phyloP scores from a whole-genome alignment of 2,329 filamentous ascomycete species.

The Nigrograna mackinnonii region DNA sequence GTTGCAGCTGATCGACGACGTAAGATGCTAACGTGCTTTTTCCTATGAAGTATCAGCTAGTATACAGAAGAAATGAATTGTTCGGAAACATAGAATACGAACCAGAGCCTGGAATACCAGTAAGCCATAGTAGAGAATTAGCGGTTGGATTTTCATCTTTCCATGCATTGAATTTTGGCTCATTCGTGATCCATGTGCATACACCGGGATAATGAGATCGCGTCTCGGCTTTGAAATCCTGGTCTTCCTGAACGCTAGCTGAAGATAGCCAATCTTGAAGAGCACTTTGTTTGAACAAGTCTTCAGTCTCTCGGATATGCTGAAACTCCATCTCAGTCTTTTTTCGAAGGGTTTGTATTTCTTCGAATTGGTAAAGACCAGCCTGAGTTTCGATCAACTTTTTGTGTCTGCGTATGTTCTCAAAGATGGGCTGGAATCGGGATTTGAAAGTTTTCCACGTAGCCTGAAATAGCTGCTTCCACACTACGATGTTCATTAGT shows the following conservation, averaged over 20 bases:
- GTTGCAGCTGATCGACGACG: not conserved
- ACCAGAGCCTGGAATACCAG: slow-evolving; percentile 47
- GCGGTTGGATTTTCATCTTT: slow-evolving; percentile 11
- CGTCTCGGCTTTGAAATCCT: too few species aligned
- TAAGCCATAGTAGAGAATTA: slow-evolving; percentile 40
- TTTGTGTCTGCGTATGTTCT: slow-evolving; percentile 15
- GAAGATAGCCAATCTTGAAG: slow-evolving; percentile 7
- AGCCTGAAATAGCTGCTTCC: slow-evolving; percentile 26
- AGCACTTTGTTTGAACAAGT: not conserved
- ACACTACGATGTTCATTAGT: slow-evolving; percentile 14
- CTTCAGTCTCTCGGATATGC: too few species aligned
- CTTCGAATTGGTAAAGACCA: slow-evolving; percentile 13
- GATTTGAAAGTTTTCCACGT: slow-evolving; percentile 23
- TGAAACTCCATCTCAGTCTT: not conserved
- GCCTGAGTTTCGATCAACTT: slow-evolving; percentile 22
- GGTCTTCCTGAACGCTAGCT: slow-evolving; percentile 1
- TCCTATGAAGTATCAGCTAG: too few species aligned
- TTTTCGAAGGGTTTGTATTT: too few species aligned
- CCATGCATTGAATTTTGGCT: slow-evolving; percentile 17
- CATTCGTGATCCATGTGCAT: too few species aligned
- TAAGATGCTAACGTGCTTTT: not conserved
- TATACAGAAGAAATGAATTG: too few species aligned
- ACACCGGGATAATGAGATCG: too few species aligned
- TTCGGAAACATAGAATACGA: too few species aligned
- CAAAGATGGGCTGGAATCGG: slow-evolving; percentile 14